phyloP scores from a whole-genome alignment of 2,329 filamentous ascomycete species.

The Phialophora chinensis region DNA sequence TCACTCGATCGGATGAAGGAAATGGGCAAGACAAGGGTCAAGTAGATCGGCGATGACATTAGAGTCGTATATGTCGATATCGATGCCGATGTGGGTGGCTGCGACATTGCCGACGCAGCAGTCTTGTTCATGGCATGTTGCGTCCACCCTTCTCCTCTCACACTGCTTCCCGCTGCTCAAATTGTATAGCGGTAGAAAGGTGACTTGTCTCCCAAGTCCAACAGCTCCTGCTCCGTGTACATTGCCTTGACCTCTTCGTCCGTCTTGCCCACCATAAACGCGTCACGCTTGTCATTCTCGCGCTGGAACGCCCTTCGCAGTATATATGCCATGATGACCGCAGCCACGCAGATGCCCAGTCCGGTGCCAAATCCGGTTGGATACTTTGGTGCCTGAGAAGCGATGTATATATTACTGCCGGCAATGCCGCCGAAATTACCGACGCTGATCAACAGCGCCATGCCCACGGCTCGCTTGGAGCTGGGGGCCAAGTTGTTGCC shows the following conservation, averaged over 20 bases:
- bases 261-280: slow-evolving; percentile 30
- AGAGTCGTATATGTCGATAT: background rate
- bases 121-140: background rate
- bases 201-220: slow-evolving; percentile 44
- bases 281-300: slow-evolving; percentile 43
- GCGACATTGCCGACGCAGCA: background rate
- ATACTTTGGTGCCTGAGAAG: slow-evolving; percentile 45
- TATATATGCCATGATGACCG: slow-evolving; percentile 43
- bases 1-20: no score
- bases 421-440: slow-evolving; percentile 64
- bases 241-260: slow-evolving; percentile 38
- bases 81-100: background rate
- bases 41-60: no score
- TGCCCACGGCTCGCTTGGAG: slow-evolving; percentile 71
- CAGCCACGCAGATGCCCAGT: slow-evolving; percentile 45
- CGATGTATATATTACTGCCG: slow-evolving; percentile 50
- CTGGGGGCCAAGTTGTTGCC: slow-evolving; percentile 74
- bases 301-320: slow-evolving; percentile 39
- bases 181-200: slow-evolving; percentile 45
- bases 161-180: slow-evolving; percentile 25
- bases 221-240: slow-evolving; percentile 38
- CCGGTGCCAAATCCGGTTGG: slow-evolving; percentile 47
- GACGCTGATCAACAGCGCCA: slow-evolving; percentile 67
- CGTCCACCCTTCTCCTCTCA: background rate
- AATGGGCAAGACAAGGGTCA: no score